Conservation (phyloP, 208 protist genomes). For the Tritrichomonas foetus region DNA sequence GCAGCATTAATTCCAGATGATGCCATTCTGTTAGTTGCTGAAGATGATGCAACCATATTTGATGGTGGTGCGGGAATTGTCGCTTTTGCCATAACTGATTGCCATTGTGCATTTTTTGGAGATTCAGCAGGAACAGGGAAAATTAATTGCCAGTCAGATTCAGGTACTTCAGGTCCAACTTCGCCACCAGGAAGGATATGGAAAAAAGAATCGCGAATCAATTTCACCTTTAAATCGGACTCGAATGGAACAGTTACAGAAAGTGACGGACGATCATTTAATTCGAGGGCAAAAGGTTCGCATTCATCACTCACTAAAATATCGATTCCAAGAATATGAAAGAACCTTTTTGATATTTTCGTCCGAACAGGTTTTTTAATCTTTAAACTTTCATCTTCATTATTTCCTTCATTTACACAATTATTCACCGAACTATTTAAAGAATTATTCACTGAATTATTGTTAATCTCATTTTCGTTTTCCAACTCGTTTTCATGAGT, state of each 20-base stretch:
- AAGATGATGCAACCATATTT: no score
- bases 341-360: neutral
- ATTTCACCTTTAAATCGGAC: neutral
- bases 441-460: neutral
- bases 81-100: no score
- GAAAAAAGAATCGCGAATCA: neutral
- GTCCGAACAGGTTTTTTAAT: neutral
- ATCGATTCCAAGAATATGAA: conserved; percentile 31
- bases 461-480: neutral
- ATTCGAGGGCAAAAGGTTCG: neutral
- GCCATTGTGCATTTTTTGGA: no score
- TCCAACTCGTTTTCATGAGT: no score
- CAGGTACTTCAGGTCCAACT: no score
- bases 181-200: neutral
- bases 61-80: no score
- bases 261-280: conserved; percentile 35
- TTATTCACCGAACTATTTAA: neutral
- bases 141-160: no score
- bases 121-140: no score
- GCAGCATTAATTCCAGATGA: no score
- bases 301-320: neutral
- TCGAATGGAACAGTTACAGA: conserved; percentile 12
- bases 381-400: neutral
- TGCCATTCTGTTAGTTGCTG: no score
- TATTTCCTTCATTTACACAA: neutral